Base-by-base conservation (phyloP, 2,329 filamentous ascomycete species). In the Nectriaceae sp. region DNA sequence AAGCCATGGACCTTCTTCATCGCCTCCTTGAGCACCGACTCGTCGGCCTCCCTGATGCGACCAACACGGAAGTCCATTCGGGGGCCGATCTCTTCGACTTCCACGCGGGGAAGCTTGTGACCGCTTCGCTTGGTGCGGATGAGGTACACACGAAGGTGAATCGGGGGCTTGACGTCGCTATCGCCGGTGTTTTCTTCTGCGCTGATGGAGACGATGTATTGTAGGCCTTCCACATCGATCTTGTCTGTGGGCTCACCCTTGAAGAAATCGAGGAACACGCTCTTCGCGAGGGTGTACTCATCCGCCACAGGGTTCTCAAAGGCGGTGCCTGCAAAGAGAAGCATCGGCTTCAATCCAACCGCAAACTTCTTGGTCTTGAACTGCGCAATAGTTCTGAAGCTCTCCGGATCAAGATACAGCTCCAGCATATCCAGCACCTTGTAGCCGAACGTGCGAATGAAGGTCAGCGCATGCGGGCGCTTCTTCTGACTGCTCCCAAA, bases 341-440 rank as follows among this genome's bases (percentile, higher is more conserved):
- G 75, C 82, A 99, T 83, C 4, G 94, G 94, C 68, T 93, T 89
- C 63, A 96, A 75, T 18, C 92, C 94, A 11, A 96, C 78, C 19
- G 88, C 86, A 45, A 88, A 82, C 67, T 88, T 88, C 60, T 84
- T 78, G 54, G 80, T 85, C 68, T 89, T 89, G 79, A 95, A 94
- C 64, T 90, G 87, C 45, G 77, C 74, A 51, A 91, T 77, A 45
- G 78, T 82, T 54, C 87, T 78, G 74, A 87, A 90, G 16, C 80
- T 83, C 21, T 88, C 82, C 3, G 85, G 79, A 62, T 97, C 85
- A 50, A 99, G 82, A 67, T 90, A 78, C 62, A 97, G 73, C 78
- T 99, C 94, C 46, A 96, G 76, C 90, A 99, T 96, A 71, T 99
- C 95, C 56, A 97, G 80, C 15, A 96, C 79, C 72, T 94, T 92